Evolutionary conservation across 78 protist genomes (phyloP), one percentile per base, ranked within the genome.

Genomic region (slime mould (Dictyostelium discoideum)): DNA sequence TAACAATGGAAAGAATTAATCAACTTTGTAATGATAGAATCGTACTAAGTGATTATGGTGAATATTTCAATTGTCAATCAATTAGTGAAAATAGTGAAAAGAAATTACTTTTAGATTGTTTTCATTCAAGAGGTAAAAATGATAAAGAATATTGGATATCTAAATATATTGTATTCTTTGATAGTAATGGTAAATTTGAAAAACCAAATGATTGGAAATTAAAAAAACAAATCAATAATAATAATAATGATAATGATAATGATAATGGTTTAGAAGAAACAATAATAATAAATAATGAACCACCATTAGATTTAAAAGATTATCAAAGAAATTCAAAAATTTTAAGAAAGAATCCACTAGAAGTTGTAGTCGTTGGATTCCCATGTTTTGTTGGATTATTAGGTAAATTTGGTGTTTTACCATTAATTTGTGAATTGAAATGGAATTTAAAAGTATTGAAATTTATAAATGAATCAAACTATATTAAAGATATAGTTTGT

Each of bases 181-280:
- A 80, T 46, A 18, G 24, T 0, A 8, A 90, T 29, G 95, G 85
- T 39, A 10, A 82, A 8, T 40, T 39, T 29, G 95, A 90, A 42
- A 72, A 90, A n/a, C 69, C 88, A 11, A 5, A 16, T 9, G n/a
- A 72, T 14, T 90, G 95, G 95, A 14, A 63, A 63, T 32, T 44
- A 18, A 39, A 79, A 44, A 60, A 20, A 54, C 65, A 48, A 54
- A 32, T 32, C 20, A 54, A 54, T 22, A 54, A 54, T 22, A 54
- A 54, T 22, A n/a, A n/a, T n/a, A n/a, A n/a, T n/a, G n/a, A n/a
- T n/a, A n/a, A n/a, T n/a, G n/a, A n/a, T n/a, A n/a, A n/a, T n/a
- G n/a, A n/a, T n/a, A 32, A 32, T 32, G 37, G 37, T 32, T 32
- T 32, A 32, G 37, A 32, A 32, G 37, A 32, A 32, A 32, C 8